Evolutionary conservation across 192 early-diverging fungal genomes (phyloP).

Genomic region (Backusella australiensis): DNA sequence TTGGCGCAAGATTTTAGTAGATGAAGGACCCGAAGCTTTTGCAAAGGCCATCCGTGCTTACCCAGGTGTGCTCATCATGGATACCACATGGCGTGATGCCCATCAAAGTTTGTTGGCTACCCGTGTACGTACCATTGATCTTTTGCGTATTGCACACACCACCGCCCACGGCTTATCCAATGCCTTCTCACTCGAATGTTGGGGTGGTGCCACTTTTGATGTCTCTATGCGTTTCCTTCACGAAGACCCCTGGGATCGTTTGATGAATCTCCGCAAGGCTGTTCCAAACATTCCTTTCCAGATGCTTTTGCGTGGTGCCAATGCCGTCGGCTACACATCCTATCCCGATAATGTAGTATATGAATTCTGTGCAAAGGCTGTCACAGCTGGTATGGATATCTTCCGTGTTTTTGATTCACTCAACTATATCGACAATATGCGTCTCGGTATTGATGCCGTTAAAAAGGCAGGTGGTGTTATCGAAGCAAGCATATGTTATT

Average conservation of each 20-base stretch:
- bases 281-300: constrained; percentile 97
- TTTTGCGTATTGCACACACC: constrained; percentile 79
- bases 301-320: constrained; percentile 96
- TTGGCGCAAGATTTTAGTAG: constrained; percentile 85
- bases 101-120: constrained; percentile 95
- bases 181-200: constrained; percentile 90
- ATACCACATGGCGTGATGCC: constrained; percentile 96
- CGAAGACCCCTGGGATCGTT: constrained; percentile 95
- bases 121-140: constrained; percentile 85
- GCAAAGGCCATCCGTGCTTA: constrained; percentile 86
- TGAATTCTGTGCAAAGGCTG: constrained; percentile 91
- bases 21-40: constrained; percentile 88
- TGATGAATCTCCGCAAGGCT: constrained; percentile 75
- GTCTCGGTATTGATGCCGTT: constrained; percentile 90
- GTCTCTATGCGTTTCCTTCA: constrained; percentile 94
- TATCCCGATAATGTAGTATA: constrained; percentile 98
- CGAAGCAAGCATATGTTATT: constrained; percentile 90
- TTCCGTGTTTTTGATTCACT: constrained; percentile 98
- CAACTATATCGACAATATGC: constrained; percentile 95
- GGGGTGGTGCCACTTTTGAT: constrained; percentile 98
- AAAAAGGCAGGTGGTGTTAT: constrained; percentile 90
- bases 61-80: constrained; percentile 86
- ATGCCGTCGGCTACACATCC: constrained; percentile 95
- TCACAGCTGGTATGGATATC: constrained; percentile 85
- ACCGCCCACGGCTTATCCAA: constrained; percentile 86